These are phyloP conservation scores for Hymenoscyphus albidus DNA, from an alignment of 2,329 filamentous ascomycete genomes.

Conservation along the genomic window DNA sequence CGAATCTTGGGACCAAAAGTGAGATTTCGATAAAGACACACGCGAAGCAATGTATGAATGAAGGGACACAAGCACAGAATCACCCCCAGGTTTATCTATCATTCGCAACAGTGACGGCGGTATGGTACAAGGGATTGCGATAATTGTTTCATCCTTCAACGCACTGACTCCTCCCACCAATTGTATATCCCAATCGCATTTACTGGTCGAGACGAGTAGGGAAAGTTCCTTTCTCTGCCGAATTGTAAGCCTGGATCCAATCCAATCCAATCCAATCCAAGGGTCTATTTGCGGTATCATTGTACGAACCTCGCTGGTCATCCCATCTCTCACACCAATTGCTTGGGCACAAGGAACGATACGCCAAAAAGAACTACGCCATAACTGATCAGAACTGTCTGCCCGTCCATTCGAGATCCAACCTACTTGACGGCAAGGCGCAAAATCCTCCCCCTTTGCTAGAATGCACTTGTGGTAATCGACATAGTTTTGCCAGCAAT, in stretches of 20 bases:
- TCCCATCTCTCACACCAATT: conserved; percentile 95
- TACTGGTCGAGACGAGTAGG: conserved; percentile 58
- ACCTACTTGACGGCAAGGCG: conserved; percentile 88
- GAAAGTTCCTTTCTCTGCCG: conserved; percentile 63
- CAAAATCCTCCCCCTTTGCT: conserved; percentile 98
- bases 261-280: neutral
- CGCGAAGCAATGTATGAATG: neutral
- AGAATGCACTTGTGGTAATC: conserved; percentile 99
- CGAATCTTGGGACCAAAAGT: neutral
- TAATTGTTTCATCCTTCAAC: conserved; percentile 22
- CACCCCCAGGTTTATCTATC: conserved; percentile 18
- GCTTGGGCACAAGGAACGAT: conserved; percentile 95
- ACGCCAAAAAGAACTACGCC: conserved; percentile 86
- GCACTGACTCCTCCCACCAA: conserved; percentile 4
- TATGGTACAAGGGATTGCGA: conserved; percentile 32
- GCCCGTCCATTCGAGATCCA: conserved; percentile 36
- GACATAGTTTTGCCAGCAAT: conserved; percentile 99
- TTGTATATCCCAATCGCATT: conserved; percentile 3
- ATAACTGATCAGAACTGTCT: conserved; percentile 25
- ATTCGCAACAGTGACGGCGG: conserved; percentile 28
- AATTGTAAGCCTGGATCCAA: conserved; percentile 20
- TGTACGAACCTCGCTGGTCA: conserved; percentile 80
- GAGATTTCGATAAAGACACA: neutral
- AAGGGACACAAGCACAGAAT: neutral
- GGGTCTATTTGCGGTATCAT: neutral